These are phyloP conservation scores for Fusarium vanettenii DNA, from an alignment of 2,329 filamentous ascomycete genomes.

Conservation along the genomic window DNA sequence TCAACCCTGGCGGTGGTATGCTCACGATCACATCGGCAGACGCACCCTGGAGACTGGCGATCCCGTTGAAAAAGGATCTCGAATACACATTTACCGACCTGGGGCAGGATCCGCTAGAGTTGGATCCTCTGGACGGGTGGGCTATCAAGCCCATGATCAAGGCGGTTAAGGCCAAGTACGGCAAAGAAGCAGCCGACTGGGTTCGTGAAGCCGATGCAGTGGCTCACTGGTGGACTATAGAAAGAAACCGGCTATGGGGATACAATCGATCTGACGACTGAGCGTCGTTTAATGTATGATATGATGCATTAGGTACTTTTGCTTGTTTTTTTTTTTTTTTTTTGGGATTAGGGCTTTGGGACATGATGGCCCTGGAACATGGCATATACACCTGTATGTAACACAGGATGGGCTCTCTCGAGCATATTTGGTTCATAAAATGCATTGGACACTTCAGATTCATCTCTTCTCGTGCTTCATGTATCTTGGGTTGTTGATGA, in stretches of 20 bases:
- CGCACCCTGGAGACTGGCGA: slow-evolving; percentile 46
- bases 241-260: slow-evolving; percentile 36
- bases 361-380: slow-evolving; percentile 26
- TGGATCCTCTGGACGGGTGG: slow-evolving; percentile 41
- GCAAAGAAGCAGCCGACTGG: slow-evolving; percentile 44
- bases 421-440: slow-evolving; percentile 11
- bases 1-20: slow-evolving; percentile 49
- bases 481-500: background rate
- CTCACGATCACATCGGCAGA: slow-evolving; percentile 47
- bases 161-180: slow-evolving; percentile 36
- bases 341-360: slow-evolving; percentile 7
- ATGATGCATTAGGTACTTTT: slow-evolving; percentile 29
- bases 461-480: background rate
- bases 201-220: slow-evolving; percentile 36
- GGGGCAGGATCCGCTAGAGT: slow-evolving; percentile 44
- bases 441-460: background rate
- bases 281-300: slow-evolving; percentile 23
- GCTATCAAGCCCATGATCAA: slow-evolving; percentile 36
- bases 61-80: slow-evolving; percentile 46
- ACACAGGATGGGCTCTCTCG: slow-evolving; percentile 27
- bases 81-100: slow-evolving; percentile 49
- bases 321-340: slow-evolving; percentile 18
- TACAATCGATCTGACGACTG: slow-evolving; percentile 28
- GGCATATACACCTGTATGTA: slow-evolving; percentile 25
- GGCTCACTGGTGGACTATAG: slow-evolving; percentile 35